Percentiles rank a stretch among this genome's conserved stretches.
Evolutionary conservation across 2,329 filamentous ascomycete species (phyloP).

Genomic region (Metarhizium guizhouense): DNA sequence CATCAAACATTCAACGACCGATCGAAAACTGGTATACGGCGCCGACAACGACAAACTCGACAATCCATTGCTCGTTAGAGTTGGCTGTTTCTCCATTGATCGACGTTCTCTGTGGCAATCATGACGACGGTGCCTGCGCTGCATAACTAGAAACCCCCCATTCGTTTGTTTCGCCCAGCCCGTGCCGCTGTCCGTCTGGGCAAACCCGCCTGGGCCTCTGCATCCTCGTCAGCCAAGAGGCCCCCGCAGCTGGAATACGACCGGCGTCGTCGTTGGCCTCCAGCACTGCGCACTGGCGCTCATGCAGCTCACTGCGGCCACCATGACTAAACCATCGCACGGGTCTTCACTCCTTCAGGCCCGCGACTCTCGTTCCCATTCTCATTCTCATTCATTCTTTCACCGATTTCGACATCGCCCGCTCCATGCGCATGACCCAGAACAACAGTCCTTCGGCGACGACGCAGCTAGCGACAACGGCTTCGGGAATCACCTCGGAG

Average conservation of each 20-base stretch:
- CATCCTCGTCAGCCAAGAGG: not conserved
- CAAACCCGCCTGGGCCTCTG: slow-evolving; percentile 5
- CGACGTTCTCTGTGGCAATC: not conserved
- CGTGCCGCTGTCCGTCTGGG: not conserved
- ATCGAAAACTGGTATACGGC: too few relatives aligned
- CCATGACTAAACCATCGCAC: slow-evolving; percentile 26
- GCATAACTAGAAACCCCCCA: not conserved
- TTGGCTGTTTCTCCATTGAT: not conserved
- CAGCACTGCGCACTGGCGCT: not conserved
- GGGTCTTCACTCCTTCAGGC: slow-evolving; percentile 30
- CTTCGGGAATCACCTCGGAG: slow-evolving; percentile 17
- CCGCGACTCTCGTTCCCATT: slow-evolving; percentile 15
- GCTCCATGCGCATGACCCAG: slow-evolving; percentile 8
- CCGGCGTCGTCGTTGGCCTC: slow-evolving; percentile 10
- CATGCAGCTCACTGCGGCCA: slow-evolving; percentile 10
- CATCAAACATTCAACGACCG: too few relatives aligned
- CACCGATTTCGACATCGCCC: slow-evolving; percentile 10
- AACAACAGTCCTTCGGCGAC: slow-evolving; percentile 7
- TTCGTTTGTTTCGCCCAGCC: not conserved
- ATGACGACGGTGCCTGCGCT: slow-evolving; percentile 4
- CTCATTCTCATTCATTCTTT: slow-evolving; percentile 17
- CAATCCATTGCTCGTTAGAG: too few relatives aligned
- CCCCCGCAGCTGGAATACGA: slow-evolving; percentile 11
- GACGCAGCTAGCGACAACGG: slow-evolving; percentile 9
- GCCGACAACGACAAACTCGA: too few relatives aligned